A percentile compares a stretch with the other conserved stretches of the same genome.
Evolutionary conservation across 768 basidiomycete species (phyloP).

Genomic region (Exidia glandulosa): DNA sequence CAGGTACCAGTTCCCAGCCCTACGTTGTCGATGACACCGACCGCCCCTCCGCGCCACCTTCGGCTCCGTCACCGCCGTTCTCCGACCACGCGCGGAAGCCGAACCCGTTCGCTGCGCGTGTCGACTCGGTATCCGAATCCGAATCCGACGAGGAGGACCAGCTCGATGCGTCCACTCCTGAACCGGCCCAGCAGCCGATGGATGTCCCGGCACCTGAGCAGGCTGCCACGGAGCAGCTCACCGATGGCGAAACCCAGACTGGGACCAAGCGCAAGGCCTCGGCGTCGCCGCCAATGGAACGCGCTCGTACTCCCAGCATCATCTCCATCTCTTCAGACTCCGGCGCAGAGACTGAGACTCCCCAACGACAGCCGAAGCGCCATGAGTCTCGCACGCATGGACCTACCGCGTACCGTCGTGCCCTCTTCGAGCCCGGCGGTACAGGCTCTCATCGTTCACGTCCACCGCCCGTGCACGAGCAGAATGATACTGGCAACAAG

Average conservation of each 20-base stretch:
- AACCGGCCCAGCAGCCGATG: neutral
- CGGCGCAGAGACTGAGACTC: neutral
- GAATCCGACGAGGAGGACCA: neutral
- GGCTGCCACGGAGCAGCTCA: neutral
- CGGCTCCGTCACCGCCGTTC: neutral
- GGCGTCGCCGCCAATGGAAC: neutral
- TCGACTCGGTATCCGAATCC: neutral
- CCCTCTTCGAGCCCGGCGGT: neutral
- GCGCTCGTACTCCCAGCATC: neutral
- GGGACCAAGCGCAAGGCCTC: neutral
- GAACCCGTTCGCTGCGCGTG: neutral
- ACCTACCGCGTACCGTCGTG: neutral
- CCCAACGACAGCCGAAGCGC: neutral
- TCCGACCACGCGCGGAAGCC: neutral
- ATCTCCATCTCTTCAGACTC: neutral
- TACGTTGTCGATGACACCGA: neutral
- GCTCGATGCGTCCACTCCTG: neutral
- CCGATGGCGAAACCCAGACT: neutral
- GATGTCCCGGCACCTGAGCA: neutral
- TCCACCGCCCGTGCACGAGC: too few species aligned
- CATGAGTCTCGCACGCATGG: neutral
- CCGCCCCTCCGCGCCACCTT: neutral
- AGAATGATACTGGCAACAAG: neutral
- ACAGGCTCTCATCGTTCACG: neutral
- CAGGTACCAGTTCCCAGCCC: neutral